A percentile compares a stretch with the other conserved stretches of the same genome.
These are phyloP conservation scores for Coemansia reversa DNA, from an alignment of 192 early-diverging fungal species.

Conservation along the genomic window DNA sequence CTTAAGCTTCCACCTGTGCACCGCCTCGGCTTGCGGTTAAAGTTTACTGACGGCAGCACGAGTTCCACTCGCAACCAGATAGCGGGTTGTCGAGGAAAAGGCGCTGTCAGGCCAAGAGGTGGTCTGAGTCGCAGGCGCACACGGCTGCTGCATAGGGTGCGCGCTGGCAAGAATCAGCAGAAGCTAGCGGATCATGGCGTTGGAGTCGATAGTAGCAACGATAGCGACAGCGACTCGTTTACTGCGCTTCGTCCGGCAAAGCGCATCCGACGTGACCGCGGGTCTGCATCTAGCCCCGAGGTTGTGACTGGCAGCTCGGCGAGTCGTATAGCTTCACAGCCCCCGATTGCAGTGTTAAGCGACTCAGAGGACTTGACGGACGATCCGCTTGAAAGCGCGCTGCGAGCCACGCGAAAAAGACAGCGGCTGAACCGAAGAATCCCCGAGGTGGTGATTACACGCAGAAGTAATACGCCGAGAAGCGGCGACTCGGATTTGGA, in stretches of 20 bases:
- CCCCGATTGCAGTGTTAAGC: neutral
- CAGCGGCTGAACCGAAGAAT: too few species aligned
- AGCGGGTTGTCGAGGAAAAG: neutral
- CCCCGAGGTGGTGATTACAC: too few species aligned
- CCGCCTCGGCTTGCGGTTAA: slow-evolving; percentile 27
- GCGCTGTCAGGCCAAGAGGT: neutral
- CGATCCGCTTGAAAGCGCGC: slow-evolving; percentile 12
- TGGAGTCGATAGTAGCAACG: neutral
- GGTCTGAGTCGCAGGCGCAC: neutral
- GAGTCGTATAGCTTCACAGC: too few species aligned
- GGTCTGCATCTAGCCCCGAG: too few species aligned
- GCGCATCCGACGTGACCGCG: neutral
- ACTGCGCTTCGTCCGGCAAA: slow-evolving; percentile 14
- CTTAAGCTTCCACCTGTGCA: slow-evolving; percentile 15
- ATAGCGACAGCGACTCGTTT: slow-evolving; percentile 35
- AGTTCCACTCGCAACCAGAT: neutral
- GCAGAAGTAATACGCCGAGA: neutral
- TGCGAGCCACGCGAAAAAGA: neutral
- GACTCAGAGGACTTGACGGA: slow-evolving; percentile 25
- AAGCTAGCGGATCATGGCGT: neutral
- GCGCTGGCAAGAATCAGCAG: neutral
- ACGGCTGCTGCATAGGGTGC: slow-evolving; percentile 9
- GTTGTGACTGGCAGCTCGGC: too few species aligned
- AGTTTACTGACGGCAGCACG: slow-evolving; percentile 24
- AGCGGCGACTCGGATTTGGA: neutral